Evolutionary conservation across 257 asterid genomes (phyloP).

Genomic region (Fraxinus cuspidata): DNA sequence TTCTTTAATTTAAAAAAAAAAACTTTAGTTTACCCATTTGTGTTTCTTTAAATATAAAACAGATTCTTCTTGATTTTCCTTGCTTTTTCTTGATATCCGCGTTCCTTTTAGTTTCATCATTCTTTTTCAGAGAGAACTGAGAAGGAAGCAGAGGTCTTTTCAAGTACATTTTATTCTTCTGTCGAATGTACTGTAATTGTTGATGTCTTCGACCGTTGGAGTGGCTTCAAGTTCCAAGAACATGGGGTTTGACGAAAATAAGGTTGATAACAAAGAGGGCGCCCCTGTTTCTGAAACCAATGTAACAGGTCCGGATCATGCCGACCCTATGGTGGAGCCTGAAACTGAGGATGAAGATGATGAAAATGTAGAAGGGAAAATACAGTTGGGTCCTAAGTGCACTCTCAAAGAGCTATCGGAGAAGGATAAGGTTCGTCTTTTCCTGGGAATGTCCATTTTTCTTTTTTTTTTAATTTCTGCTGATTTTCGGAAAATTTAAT

Average conservation of each 20-base stretch:
- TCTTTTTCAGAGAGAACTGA: neutral
- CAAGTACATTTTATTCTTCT: slow-evolving; percentile 6
- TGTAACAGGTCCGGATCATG: slow-evolving; percentile 1
- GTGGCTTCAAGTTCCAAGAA: slow-evolving; percentile 47
- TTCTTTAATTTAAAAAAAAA: neutral
- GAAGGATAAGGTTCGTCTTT: slow-evolving; percentile 55
- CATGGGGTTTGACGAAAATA: slow-evolving; percentile 44
- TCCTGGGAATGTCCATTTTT: neutral
- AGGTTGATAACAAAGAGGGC: slow-evolving; percentile 15
- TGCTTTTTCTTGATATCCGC: slow-evolving; percentile 6
- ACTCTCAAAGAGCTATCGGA: slow-evolving; percentile 65
- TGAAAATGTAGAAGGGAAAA: slow-evolving; percentile 43
- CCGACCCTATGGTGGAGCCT: slow-evolving; percentile 23
- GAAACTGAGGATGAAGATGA: slow-evolving; percentile 58
- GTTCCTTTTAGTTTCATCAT: neutral
- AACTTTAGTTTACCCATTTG: neutral
- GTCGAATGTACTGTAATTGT: slow-evolving; percentile 13
- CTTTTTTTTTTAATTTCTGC: neutral
- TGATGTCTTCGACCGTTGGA: slow-evolving; percentile 58
- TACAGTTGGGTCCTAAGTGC: slow-evolving; percentile 60
- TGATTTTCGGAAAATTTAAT: neutral
- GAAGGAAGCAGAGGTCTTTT: neutral
- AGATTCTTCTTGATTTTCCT: slow-evolving; percentile 19
- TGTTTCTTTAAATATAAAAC: slow-evolving; percentile 5
- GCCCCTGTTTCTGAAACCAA: slow-evolving; percentile 17